phyloP scores from a whole-genome alignment of 2,329 filamentous ascomycete species.

The Knufia fluminis region DNA sequence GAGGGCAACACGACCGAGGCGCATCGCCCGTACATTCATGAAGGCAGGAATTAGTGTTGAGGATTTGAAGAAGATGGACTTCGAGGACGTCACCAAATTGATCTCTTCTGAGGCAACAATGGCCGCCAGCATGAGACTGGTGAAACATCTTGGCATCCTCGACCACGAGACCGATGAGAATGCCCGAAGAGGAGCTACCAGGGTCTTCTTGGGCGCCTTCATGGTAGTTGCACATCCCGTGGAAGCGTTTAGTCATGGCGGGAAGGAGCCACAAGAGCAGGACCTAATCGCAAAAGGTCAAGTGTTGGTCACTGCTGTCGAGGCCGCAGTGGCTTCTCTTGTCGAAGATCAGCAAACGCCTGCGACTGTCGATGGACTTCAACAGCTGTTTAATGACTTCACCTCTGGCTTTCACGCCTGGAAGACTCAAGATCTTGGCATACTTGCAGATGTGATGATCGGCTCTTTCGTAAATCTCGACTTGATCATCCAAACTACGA shows the following conservation, averaged over 20 bases:
- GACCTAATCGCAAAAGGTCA: constrained; percentile 53
- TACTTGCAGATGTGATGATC: constrained; percentile 57
- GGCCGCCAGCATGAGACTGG: constrained; percentile 43
- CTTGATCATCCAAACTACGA: constrained; percentile 58
- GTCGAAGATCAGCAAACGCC: neutral
- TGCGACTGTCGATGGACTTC: constrained; percentile 34
- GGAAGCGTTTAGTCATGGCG: constrained; percentile 45
- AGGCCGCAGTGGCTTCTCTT: constrained; percentile 8
- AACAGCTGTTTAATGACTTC: constrained; percentile 50
- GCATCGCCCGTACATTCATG: constrained; percentile 42
- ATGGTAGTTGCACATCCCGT: constrained; percentile 53
- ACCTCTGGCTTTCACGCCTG: constrained; percentile 55
- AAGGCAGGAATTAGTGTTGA: neutral
- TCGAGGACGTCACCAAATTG: constrained; percentile 50
- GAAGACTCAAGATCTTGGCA: constrained; percentile 54
- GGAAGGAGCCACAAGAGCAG: constrained; percentile 52
- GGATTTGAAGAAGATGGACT: constrained; percentile 36
- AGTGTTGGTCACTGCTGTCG: constrained; percentile 41
- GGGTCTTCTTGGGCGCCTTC: constrained; percentile 56
- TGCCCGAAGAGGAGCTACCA: constrained; percentile 42
- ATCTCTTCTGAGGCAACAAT: constrained; percentile 48
- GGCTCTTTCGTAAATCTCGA: constrained; percentile 58
- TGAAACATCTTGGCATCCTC: constrained; percentile 48
- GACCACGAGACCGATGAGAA: constrained; percentile 40
- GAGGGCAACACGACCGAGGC: constrained; percentile 42